Evolutionary conservation across 108 stramenopile genomes (phyloP).

Genomic region (Mediolabrus comicus): DNA sequence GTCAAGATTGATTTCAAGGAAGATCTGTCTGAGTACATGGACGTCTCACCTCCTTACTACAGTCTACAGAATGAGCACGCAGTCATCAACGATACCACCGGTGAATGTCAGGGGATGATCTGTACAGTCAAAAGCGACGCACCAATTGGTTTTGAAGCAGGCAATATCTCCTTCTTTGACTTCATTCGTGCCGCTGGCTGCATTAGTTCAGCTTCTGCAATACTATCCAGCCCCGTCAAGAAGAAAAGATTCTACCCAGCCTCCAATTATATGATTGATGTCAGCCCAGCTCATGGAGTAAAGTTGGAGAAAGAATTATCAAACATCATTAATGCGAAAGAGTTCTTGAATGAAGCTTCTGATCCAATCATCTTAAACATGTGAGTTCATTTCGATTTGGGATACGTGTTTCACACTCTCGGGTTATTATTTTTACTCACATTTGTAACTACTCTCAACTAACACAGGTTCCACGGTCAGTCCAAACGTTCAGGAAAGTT

Average conservation of each 20-base stretch:
- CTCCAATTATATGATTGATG: constrained; percentile 9
- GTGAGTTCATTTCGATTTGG: neutral
- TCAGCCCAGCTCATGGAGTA: constrained; percentile 1
- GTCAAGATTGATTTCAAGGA: constrained; percentile 11
- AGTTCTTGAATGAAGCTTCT: neutral
- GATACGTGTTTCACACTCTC: neutral
- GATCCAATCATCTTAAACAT: constrained; percentile 7
- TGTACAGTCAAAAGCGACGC: constrained; percentile 27
- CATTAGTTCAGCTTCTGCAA: constrained; percentile 11
- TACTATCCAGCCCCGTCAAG: constrained; percentile 18
- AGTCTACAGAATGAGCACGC: constrained; percentile 32
- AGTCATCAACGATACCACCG: constrained; percentile 19
- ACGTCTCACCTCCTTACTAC: constrained; percentile 32
- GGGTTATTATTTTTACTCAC: too few species aligned
- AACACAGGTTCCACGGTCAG: constrained; percentile 1
- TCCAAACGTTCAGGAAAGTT: neutral
- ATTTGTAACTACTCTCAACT: neutral
- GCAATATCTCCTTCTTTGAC: constrained; percentile 20
- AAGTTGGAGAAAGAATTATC: constrained; percentile 6
- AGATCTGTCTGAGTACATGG: constrained; percentile 23
- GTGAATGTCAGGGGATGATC: constrained; percentile 24
- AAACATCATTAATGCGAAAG: neutral
- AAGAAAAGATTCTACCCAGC: constrained; percentile 21
- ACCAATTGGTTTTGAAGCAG: constrained; percentile 17
- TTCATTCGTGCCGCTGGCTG: constrained; percentile 14